These are phyloP conservation scores for Henningerozyma blattae DNA, from an alignment of 805 yeast genomes.

Conservation along the genomic window DNA sequence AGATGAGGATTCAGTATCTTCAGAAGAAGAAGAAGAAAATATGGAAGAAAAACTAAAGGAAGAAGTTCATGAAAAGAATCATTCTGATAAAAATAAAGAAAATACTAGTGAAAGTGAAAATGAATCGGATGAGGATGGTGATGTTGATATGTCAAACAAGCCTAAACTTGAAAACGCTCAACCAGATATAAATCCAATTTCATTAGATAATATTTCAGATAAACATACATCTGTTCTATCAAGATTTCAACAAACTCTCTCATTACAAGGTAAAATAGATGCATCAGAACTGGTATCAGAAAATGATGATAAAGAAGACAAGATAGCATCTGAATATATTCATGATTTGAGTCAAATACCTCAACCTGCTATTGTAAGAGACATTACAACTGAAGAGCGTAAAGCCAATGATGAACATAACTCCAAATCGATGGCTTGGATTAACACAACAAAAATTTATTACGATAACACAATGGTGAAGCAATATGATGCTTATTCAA, in stretches of 20 bases:
- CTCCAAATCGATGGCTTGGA: constrained; percentile 21
- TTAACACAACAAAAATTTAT: constrained; percentile 15
- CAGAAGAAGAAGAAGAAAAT: constrained; percentile 4
- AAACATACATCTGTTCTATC: constrained; percentile 41
- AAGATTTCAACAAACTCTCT: constrained; percentile 38
- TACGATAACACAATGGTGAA: constrained; percentile 19
- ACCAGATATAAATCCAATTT: no score
- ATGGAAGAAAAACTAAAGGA: constrained; percentile 13
- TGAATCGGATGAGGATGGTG: constrained; percentile 2
- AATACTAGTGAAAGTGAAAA: constrained; percentile 7
- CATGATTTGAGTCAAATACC: constrained; percentile 65
- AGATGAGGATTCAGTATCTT: constrained; percentile 1
- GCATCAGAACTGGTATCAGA: constrained; percentile 10
- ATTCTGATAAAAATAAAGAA: constrained; percentile 7
- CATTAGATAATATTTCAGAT: constrained; percentile 3
- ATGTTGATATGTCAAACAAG: no score
- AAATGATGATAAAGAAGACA: constrained; percentile 19
- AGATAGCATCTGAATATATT: constrained; percentile 2
- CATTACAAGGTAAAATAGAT: constrained; percentile 17
- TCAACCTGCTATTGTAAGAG: constrained; percentile 47
- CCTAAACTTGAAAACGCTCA: no score
- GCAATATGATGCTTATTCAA: constrained; percentile 10
- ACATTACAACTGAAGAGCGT: constrained; percentile 4
- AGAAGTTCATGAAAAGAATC: neutral
- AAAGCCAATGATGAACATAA: constrained; percentile 32